A percentile compares a stretch with the other conserved stretches of the same genome.
Conservation (phyloP, 208 protist genomes). For the Trypanosoma brucei region DNA sequence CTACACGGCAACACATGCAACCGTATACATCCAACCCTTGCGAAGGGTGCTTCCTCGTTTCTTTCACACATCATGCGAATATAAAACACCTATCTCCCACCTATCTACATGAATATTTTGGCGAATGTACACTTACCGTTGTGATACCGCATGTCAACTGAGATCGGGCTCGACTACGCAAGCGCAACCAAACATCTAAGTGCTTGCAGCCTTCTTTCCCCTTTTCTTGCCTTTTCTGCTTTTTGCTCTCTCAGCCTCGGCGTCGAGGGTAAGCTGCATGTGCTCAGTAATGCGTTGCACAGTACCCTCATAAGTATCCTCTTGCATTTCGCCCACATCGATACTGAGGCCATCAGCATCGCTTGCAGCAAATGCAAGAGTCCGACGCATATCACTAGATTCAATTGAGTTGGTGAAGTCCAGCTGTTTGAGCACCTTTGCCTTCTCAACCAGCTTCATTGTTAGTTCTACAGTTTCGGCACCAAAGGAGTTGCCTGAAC, state of each 20-base stretch:
- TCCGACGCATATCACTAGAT: constrained; percentile 47
- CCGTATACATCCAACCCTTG: no score
- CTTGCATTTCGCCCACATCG: constrained; percentile 53
- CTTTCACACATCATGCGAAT: no score
- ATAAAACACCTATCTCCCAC: no score
- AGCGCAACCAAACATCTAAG: background rate
- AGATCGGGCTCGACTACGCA: background rate
- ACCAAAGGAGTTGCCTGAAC: constrained; percentile 55
- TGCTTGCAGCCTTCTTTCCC: constrained; percentile 4
- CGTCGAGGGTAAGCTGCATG: constrained; percentile 65
- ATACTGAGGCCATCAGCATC: constrained; percentile 71
- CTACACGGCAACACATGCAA: no score
- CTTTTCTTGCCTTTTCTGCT: constrained; percentile 27
- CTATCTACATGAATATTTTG: no score
- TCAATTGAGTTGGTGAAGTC: constrained; percentile 60
- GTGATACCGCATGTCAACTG: no score
- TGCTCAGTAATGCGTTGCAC: constrained; percentile 53
- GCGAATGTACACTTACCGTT: no score
- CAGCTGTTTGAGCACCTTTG: constrained; percentile 67
- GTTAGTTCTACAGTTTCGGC: constrained; percentile 48
- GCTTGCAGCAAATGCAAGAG: constrained; percentile 47
- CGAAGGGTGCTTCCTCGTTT: no score
- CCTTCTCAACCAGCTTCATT: constrained; percentile 39
- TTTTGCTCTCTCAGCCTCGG: constrained; percentile 48
- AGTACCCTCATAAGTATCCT: constrained; percentile 28